Base-by-base conservation (phyloP, 768 basidiomycete genomes). In the Lentinula boryana region DNA sequence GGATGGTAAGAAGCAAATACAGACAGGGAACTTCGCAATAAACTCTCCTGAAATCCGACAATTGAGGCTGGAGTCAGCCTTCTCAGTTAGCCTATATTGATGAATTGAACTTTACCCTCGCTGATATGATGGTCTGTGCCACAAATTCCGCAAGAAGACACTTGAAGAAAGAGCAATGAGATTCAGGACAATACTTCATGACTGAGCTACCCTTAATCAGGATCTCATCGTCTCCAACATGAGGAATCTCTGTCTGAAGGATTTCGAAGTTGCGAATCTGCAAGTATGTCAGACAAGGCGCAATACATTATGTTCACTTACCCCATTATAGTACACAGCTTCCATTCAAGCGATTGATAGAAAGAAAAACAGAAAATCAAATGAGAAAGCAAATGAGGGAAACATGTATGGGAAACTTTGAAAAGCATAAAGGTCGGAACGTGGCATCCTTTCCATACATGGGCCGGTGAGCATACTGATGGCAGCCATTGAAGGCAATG, bases 151-250 rank as follows among this genome's bases (percentile, higher is more conserved):
- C 57, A 58, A 16, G 57, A 81, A 82, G 57, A 82, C 73, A 63
- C 82, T 82, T 51, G 71, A 74, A 57, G 67, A 76, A n/a, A 70
- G 63, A 46, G 75, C 74, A 75, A 27, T 31, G 32, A 53, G 68
- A 63, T 56, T 48, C 5, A 51, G 48, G 18, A 16, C 43, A 36
- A 21, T 9, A 3, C 33, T 35, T 18, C 18, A 40, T 31, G 41
- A 53, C 8, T 10, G 49, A 32, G 44, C 36, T 58, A 82, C 84
- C 84, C 76, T 87, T 86, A 63, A 87, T 73, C 52, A 87, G 75
- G 44, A 87, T 76, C 52, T 87, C 86, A 50, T 85, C 77, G 60
- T 84, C 81, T 40, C 75, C 76, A 58, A 79, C 72, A 61, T 77
- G 55, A 18, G 86, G 86, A 61, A 85, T 77, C 2, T 83, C 79